Base-by-base conservation (phyloP, 2,329 filamentous ascomycete species). In the Botrytis squamosa region DNA sequence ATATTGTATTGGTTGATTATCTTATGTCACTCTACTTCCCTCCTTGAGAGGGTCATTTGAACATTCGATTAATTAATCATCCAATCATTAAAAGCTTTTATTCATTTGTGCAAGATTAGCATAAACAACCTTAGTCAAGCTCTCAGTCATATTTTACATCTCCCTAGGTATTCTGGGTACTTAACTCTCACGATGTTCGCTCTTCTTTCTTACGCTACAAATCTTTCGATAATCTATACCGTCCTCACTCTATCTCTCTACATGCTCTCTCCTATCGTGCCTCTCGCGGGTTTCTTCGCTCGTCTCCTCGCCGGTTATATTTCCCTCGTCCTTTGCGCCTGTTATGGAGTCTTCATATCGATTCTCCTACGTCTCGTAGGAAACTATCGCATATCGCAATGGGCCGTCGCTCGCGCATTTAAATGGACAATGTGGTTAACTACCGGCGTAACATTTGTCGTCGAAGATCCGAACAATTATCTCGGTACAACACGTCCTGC, bases 351-450 rank as follows among this genome's bases (percentile, higher is more conserved):
- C 74, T 75, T 93, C 65, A 90, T 90, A 42, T 94, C 92, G 63
- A 87, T 95, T 75, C 79, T 89, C 74, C 87, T 98, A 76, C 90
- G 92, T 65, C 79, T 93, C 25, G 78, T 90, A 67, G 94, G 94
- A 74, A 89, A 92, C 79, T 90, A 90, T 74, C 90, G 92, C 72
- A 89, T 94, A 76, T 89, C 93, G 42, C 96, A 98, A 86, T 98
- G 94, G 93, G 90, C 93, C 57, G 90, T 90, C 16, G 96, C 86
- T 12, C 89, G 94, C 75, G 84, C 87, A 76, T 98, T 97, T 87
- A 92, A 95, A 82, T 92, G 89, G 84, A 82, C 88, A 77, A 97
- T 97, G 92, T 86, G 87, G 78, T 82, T 88, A 64, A 88, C 89
- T 66, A 94, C 94, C 0, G 95, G 95, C 75, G 87, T 98, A 67